These are phyloP conservation scores for Colletotrichum sansevieriae DNA, from an alignment of 2,329 filamentous ascomycete genomes.

Conservation along the genomic window DNA sequence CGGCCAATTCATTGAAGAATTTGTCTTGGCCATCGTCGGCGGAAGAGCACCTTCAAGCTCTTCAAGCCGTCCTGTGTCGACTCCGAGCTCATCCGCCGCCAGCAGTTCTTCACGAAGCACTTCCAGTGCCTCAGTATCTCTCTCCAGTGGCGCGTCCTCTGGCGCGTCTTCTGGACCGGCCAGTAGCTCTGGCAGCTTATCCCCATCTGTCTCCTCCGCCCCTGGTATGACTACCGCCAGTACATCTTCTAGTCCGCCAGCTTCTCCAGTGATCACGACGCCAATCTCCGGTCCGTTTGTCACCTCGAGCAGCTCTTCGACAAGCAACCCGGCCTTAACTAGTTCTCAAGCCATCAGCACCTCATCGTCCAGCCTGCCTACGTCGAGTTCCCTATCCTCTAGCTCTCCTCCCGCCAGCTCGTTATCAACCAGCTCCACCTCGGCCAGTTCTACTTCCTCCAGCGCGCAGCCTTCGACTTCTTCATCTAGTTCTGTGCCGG, in stretches of 20 bases:
- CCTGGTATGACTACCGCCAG: too few species aligned
- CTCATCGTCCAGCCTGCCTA: background rate
- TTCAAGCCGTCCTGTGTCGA: background rate
- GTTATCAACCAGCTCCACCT: background rate
- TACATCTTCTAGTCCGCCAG: background rate
- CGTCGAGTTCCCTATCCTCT: background rate
- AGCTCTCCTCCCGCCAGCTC: background rate
- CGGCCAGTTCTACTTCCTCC: too few species aligned
- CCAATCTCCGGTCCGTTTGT: slow-evolving; percentile 4
- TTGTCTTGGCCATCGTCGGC: background rate
- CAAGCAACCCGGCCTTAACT: background rate
- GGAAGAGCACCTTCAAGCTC: slow-evolving; percentile 4
- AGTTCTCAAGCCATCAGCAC: background rate
- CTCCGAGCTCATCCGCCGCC: background rate
- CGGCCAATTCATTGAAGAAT: background rate
- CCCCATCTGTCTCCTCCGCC: background rate
- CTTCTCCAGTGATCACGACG: background rate
- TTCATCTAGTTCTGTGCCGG: background rate
- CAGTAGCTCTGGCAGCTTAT: background rate
- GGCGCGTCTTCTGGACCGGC: background rate
- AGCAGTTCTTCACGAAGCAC: background rate
- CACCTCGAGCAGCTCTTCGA: background rate
- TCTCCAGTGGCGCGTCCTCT: background rate
- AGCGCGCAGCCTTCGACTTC: background rate
- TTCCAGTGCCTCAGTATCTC: background rate